These are phyloP conservation scores for Vigna reflexopilosa DNA, from an alignment of 306 rosid genomes.

Conservation along the genomic window DNA sequence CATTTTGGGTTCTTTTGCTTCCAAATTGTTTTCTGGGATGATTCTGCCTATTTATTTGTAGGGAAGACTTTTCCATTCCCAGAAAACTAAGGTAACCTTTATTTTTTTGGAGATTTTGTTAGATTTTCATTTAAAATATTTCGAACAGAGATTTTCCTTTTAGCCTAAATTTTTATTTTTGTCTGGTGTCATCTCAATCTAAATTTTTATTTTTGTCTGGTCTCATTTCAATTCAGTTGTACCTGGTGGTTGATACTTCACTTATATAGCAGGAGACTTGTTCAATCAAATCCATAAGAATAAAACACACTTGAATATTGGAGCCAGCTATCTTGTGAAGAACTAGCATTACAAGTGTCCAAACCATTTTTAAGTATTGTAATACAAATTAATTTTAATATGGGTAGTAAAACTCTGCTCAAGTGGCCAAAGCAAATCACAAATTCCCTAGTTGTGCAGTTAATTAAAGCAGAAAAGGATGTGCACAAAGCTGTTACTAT, in stretches of 20 bases:
- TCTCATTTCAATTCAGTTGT: constrained; percentile 22
- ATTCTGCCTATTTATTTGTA: neutral
- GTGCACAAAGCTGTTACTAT: constrained; percentile 60
- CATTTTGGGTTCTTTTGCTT: neutral
- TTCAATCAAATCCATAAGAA: constrained; percentile 42
- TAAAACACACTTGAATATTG: constrained; percentile 2
- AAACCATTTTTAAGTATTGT: constrained; percentile 6
- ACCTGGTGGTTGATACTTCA: neutral
- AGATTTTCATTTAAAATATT: neutral
- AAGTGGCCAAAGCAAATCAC: constrained; percentile 80
- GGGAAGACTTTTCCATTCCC: neutral
- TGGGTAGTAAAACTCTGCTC: constrained; percentile 71
- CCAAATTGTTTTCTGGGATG: neutral
- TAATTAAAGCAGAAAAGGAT: constrained; percentile 75
- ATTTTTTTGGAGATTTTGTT: neutral
- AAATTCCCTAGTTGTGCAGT: constrained; percentile 65
- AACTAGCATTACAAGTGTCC: constrained; percentile 17
- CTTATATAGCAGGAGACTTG: neutral
- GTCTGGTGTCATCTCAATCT: constrained; percentile 2
- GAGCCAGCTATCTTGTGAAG: constrained; percentile 6
- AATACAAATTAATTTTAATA: constrained; percentile 49
- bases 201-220: neutral
- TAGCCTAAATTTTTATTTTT: neutral
- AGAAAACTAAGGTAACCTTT: no score
- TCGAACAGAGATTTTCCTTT: neutral